Conservation (phyloP, 257 asterid species). For the Nicotiana tabacum region DNA sequence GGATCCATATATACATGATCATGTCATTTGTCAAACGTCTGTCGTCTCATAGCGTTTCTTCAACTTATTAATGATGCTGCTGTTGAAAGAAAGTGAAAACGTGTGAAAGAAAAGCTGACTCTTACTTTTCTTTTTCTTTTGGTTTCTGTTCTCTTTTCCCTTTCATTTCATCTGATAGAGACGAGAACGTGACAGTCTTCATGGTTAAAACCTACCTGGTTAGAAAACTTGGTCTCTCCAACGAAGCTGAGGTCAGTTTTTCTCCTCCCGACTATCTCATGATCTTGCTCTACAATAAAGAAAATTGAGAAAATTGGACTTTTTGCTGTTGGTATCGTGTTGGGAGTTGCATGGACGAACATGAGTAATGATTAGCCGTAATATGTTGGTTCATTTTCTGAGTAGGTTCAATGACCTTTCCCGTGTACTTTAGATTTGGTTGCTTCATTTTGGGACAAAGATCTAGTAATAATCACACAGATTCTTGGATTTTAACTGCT, state of each 20-base stretch:
- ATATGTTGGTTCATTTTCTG: background rate
- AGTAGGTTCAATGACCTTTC: background rate
- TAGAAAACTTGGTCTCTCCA: slow-evolving; percentile 24
- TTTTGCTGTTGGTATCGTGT: background rate
- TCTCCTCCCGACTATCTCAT: background rate
- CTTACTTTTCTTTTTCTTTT: background rate
- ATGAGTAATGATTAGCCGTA: background rate
- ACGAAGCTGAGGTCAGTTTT: slow-evolving; percentile 16
- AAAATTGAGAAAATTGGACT: background rate
- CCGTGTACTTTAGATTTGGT: background rate
- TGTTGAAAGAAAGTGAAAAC: background rate
- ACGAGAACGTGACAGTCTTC: slow-evolving; percentile 23
- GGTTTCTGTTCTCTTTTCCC: background rate
- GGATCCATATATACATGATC: background rate
- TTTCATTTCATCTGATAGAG: slow-evolving; percentile 8
- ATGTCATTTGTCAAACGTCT: background rate
- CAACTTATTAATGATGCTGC: slow-evolving; percentile 14
- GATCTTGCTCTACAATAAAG: background rate
- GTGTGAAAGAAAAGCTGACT: slow-evolving; percentile 13
- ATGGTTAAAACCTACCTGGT: slow-evolving; percentile 27
- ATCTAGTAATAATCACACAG: background rate
- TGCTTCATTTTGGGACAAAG: background rate
- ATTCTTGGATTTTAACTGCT: background rate
- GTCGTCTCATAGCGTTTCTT: background rate
- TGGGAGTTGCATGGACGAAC: background rate